Base-by-base conservation (phyloP, 2,329 filamentous ascomycete genomes). In the Ceratocystis harringtonii region DNA sequence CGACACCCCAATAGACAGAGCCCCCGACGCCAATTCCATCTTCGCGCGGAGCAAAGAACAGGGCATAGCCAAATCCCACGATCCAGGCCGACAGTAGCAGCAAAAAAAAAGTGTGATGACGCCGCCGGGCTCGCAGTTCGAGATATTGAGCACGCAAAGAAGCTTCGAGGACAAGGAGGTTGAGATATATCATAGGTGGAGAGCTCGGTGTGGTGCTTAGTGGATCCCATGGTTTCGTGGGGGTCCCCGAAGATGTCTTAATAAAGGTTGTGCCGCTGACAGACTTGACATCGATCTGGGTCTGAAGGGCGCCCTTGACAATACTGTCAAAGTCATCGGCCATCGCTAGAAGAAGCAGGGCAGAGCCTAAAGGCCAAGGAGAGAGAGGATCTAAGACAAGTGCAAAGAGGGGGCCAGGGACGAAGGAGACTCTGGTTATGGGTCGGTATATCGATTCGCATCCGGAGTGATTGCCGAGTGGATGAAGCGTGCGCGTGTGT, bases 111-210 rank as follows among this genome's bases (percentile, higher is more conserved):
- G 90, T 92, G 75, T 99, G 92, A 71, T 96, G 90, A 17, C 94
- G 87, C 61, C 91, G 84, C 52, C 94, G 87, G 60, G 91, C 89
- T 67, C 92, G 89, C 57, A 97, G 82, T 68, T 91, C 89, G 66
- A 99, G 85, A 76, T 95, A 97, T 72, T 99, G 94, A 28, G 90
- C 87, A 69, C 94, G 90, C 44, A 99, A 80, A 4, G 91, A 96
- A 61, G 90, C 91, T 75, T 99, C 94, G 75, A 99, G 89, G 71
- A 99, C 95, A 67, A 99, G 83, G 28, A 99, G 87, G 76, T 99
- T 99, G 71, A 99, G 85, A 77, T 99, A 99, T 73, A 99, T 96
- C 79, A 96, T 94, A 65, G 90, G 90, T 58, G 92, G 92, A 17
- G 90, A 90, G 72, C 89, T 92, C n/a, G 92, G 92, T 17, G 92